These are phyloP conservation scores for Hanseniaspora sp. DNA, from an alignment of 1,139 yeast species.

Conservation along the genomic window DNA sequence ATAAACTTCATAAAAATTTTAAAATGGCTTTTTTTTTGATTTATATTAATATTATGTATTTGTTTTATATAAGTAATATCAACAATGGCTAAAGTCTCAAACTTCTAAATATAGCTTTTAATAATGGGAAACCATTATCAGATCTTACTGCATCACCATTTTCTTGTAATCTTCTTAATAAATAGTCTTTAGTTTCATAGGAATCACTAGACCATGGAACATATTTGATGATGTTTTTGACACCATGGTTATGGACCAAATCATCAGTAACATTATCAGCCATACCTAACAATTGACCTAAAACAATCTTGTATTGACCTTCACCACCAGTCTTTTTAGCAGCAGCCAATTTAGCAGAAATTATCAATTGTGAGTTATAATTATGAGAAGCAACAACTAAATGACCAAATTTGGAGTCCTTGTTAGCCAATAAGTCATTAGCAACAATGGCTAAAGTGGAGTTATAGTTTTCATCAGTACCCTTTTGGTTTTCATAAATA, in stretches of 20 bases:
- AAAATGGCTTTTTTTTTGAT: neutral
- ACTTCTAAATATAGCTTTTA: slow-evolving; percentile 44
- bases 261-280: slow-evolving; percentile 80
- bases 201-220: slow-evolving; percentile 98
- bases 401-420: slow-evolving; percentile 58
- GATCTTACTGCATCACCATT: slow-evolving; percentile 90
- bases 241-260: slow-evolving; percentile 52
- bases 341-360: slow-evolving; percentile 43
- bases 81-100: slow-evolving; percentile 20
- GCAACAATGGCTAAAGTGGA: slow-evolving; percentile 56
- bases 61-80: neutral
- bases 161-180: slow-evolving; percentile 85
- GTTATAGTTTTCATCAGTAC: slow-evolving; percentile 68
- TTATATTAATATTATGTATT: neutral
- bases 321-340: slow-evolving; percentile 18
- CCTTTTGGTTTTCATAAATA: slow-evolving; percentile 65
- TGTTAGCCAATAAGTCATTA: slow-evolving; percentile 44
- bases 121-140: slow-evolving; percentile 73
- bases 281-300: slow-evolving; percentile 93
- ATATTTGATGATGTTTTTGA: slow-evolving; percentile 74
- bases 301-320: slow-evolving; percentile 55
- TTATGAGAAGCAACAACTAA: slow-evolving; percentile 91
- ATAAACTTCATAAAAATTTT: too few species aligned
- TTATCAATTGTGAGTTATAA: slow-evolving; percentile 61
- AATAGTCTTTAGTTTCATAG: slow-evolving; percentile 79